phyloP scores from a whole-genome alignment of 1,284 basidiomycete genomes.

The Moesziomyces antarcticus region DNA sequence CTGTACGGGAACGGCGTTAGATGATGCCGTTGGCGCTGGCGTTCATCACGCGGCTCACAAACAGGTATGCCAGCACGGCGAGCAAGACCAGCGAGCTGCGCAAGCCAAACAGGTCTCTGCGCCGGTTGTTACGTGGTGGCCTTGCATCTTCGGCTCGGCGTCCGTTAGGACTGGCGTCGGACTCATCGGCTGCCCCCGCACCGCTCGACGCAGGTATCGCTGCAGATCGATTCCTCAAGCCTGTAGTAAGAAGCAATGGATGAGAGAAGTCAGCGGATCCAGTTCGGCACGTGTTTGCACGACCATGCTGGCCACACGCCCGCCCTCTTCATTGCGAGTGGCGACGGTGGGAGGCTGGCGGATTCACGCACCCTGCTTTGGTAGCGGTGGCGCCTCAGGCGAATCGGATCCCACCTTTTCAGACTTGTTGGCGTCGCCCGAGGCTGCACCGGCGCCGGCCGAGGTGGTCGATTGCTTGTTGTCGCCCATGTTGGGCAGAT shows the following conservation, averaged over 20 bases:
- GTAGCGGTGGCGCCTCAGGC: slow-evolving; percentile 32
- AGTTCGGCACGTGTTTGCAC: neutral
- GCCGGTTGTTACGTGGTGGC: slow-evolving; percentile 15
- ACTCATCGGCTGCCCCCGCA: neutral
- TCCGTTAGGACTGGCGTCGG: neutral
- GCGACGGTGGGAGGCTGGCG: slow-evolving; percentile 10
- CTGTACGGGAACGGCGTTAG: neutral
- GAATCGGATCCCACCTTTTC: slow-evolving; percentile 46
- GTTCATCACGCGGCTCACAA: slow-evolving; percentile 51
- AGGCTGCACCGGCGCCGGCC: slow-evolving; percentile 4
- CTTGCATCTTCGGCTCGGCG: slow-evolving; percentile 11
- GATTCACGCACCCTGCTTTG: slow-evolving; percentile 38
- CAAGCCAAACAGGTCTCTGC: slow-evolving; percentile 38
- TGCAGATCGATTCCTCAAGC: slow-evolving; percentile 18
- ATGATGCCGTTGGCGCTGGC: slow-evolving; percentile 43
- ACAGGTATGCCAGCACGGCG: slow-evolving; percentile 54
- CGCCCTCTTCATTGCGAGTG: neutral
- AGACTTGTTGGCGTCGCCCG: slow-evolving; percentile 11
- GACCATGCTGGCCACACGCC: neutral
- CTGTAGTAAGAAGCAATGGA: slow-evolving; percentile 1
- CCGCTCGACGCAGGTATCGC: neutral
- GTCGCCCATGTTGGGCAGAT: slow-evolving; percentile 66
- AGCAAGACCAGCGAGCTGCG: slow-evolving; percentile 49
- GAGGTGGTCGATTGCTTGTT: slow-evolving; percentile 14
- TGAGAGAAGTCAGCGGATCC: slow-evolving; percentile 3